Evolutionary conservation across 495 filamentous ascomycete species (phyloP), one percentile per base, ranked within the genome.

Genomic region (Tuber borchii): DNA sequence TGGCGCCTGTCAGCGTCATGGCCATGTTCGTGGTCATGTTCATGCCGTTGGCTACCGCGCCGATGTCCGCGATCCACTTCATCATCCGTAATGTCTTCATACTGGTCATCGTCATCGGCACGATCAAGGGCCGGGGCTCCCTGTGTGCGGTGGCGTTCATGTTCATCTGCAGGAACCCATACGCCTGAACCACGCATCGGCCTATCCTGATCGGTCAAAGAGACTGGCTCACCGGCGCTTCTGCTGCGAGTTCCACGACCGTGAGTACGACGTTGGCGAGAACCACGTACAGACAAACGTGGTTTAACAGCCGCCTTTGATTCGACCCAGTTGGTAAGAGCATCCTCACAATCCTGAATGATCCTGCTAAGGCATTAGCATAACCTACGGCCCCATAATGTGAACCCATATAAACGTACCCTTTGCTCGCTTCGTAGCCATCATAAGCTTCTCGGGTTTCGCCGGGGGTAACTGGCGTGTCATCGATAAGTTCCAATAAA

Each of bases 341-440:
- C 88, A 81, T 98, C 94, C 84, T 99, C 95, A 84, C 95, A 99
- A 84, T 99, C 95, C 86, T 98, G 96, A 84, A 99, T 98, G 86
- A 99, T 98, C 73, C 92, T 88, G 70, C 71, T 22, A 40, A 34
- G 45, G 1, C 17, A 70, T 20, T 16, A 12, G 73, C 56, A 69
- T 70, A 77, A 37, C 65, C 0, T 45, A 51, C 68, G 10, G 22
- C 39, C 31, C 20, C 17, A 45, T 61, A 37, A 61, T 4, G 26
- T 22, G 70, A 65, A 34, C 4, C 10, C 69, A n/a, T 48, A 46
- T 73, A 43, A 74, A 85, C 84, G 76, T 84, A 89, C 85, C 89
- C 94, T 86, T 98, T 98, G 89, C 92, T 95, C 77, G 94, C 94
- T 80, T 99, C 95, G 84, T 99, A 99, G 76, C 95, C 96, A 82